Evolutionary conservation across 495 filamentous ascomycete genomes (phyloP).

Genomic region (Cladorrhinum samala): DNA sequence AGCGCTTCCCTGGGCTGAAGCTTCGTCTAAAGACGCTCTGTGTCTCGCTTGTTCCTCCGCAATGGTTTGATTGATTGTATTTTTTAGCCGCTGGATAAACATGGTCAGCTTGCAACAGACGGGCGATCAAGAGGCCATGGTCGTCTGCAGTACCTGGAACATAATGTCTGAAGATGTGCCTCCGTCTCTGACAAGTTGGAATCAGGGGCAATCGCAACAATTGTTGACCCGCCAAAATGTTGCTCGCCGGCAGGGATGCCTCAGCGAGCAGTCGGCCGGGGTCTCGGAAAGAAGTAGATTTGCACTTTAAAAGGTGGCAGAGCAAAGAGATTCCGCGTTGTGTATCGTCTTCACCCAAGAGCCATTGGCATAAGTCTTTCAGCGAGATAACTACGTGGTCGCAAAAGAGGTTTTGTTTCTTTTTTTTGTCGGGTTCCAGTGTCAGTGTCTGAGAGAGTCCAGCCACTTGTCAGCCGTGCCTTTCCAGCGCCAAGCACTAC

Average conservation of each 20-base stretch:
- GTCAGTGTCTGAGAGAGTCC: conserved; percentile 3
- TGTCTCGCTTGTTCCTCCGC: conserved; percentile 85
- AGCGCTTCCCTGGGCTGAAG: conserved; percentile 41
- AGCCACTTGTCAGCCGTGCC: conserved; percentile 1
- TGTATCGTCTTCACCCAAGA: too few species aligned
- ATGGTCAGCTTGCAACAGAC: conserved; percentile 5
- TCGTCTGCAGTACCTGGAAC: conserved; percentile 31
- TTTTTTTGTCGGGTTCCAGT: too few species aligned
- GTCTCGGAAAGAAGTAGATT: background rate
- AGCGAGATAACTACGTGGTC: too few species aligned
- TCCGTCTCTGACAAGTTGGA: background rate
- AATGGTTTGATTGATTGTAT: conserved; percentile 77
- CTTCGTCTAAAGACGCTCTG: conserved; percentile 35
- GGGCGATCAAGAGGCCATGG: background rate
- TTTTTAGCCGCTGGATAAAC: conserved; percentile 64
- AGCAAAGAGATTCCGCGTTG: background rate
- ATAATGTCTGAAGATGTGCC: background rate
- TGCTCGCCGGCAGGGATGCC: background rate
- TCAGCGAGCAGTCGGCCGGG: background rate
- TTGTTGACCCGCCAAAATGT: background rate
- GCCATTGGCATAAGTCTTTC: too few species aligned
- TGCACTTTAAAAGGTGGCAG: background rate
- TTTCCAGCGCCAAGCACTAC: background rate
- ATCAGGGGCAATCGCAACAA: background rate
- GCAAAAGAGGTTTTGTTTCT: too few species aligned